Conservation (phyloP, 2,329 filamentous ascomycete genomes). For the Neodidymelliopsis sp. region DNA sequence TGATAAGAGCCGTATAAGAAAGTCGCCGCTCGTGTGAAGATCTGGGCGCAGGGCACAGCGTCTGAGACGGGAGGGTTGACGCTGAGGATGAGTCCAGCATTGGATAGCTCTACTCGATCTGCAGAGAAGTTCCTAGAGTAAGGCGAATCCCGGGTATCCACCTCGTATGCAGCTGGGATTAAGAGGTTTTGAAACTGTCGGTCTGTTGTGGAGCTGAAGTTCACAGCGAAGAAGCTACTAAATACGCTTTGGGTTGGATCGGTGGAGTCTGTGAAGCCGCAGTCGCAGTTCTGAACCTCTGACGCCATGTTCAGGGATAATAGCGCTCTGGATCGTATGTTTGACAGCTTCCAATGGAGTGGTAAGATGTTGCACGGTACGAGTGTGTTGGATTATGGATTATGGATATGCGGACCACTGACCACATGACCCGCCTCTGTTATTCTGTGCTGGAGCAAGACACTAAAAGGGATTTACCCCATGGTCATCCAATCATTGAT, state of each 20-base stretch:
- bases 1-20: background rate
- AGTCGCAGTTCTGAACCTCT: background rate
- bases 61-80: background rate
- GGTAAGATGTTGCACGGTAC: no score
- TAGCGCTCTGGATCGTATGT: no score
- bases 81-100: background rate
- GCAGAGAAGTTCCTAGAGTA: background rate
- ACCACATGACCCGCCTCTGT: no score
- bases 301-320: background rate
- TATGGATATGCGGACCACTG: no score
- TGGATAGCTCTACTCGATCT: background rate
- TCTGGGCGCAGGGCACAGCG: background rate
- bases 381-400: no score
- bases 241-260: background rate
- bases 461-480: no score
- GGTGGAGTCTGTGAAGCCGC: background rate
- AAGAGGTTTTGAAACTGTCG: background rate
- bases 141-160: background rate
- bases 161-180: background rate
- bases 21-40: background rate
- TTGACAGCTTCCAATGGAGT: no score
- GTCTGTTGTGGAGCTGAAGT: background rate
- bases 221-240: background rate
- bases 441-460: no score
- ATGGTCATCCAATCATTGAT: no score